Conservation (phyloP, 1,284 basidiomycete species). For the Austroboletus novae-zelandiae region DNA sequence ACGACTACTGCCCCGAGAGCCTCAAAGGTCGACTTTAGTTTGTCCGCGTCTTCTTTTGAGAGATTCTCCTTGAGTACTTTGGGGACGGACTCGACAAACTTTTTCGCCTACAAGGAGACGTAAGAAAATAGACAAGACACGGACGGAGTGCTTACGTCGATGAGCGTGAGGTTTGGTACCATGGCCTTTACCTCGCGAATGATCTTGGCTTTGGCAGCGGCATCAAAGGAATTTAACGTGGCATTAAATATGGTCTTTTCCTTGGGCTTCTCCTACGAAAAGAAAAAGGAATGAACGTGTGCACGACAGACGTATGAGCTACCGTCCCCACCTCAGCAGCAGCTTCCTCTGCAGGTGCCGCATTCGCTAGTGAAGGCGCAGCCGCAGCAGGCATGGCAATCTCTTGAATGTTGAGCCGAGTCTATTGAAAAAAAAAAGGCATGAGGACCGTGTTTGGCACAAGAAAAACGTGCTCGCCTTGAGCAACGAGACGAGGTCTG, state of each 20-base stretch:
- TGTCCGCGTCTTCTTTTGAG: conserved; percentile 97
- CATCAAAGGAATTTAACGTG: conserved; percentile 90
- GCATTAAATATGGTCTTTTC: conserved; percentile 99
- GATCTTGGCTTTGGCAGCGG: conserved; percentile 91
- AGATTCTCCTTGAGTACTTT: conserved; percentile 95
- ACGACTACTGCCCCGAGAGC: conserved; percentile 86
- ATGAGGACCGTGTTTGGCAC: not conserved
- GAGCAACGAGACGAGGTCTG: conserved; percentile 90
- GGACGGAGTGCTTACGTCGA: conserved; percentile 69
- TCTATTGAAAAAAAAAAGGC: conserved; percentile 42
- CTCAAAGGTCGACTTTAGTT: conserved; percentile 89
- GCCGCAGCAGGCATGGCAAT: conserved; percentile 89
- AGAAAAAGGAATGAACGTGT: not conserved
- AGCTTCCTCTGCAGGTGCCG: conserved; percentile 53
- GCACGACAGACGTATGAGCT: not conserved
- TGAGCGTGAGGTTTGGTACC: conserved; percentile 91
- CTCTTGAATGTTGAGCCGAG: conserved; percentile 96
- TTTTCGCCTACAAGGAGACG: conserved; percentile 80
- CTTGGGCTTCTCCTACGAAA: conserved; percentile 85
- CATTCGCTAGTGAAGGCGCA: conserved; percentile 53
- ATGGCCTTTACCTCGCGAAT: conserved; percentile 98
- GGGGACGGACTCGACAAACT: conserved; percentile 96
- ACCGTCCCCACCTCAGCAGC: conserved; percentile 53
- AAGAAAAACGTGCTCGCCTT: conserved; percentile 59
- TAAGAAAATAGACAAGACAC: conserved; percentile 7